Percentiles rank a stretch among this genome's conserved stretches.
These are phyloP conservation scores for Alternaria sp. DNA, from an alignment of 2,329 filamentous ascomycete genomes.

Conservation along the genomic window DNA sequence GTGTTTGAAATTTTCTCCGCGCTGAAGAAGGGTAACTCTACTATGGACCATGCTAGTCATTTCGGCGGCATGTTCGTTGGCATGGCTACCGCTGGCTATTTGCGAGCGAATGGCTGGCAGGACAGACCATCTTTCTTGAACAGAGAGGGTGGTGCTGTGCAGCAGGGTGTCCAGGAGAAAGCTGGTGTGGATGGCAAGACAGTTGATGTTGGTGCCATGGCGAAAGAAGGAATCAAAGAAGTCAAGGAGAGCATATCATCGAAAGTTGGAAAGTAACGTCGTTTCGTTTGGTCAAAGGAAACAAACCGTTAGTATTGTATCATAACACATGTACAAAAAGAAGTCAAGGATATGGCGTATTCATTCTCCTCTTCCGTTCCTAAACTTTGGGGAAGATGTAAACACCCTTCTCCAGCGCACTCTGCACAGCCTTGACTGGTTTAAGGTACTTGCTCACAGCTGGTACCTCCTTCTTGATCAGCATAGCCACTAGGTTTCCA, in stretches of 20 bases:
- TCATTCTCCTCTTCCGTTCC: not conserved
- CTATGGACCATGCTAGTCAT: conserved; percentile 50
- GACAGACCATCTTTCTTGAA: conserved; percentile 17
- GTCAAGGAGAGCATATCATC: not conserved
- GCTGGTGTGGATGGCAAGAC: conserved; percentile 27
- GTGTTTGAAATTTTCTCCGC: conserved; percentile 35
- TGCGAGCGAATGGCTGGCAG: conserved; percentile 37
- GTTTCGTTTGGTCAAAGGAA: not conserved
- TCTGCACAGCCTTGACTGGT: conserved; percentile 20
- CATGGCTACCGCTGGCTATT: conserved; percentile 34
- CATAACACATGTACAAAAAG: not conserved
- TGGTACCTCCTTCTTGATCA: conserved; percentile 23
- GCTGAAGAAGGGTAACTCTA: conserved; percentile 15
- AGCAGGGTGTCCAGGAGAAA: conserved; percentile 20
- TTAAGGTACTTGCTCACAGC: conserved; percentile 23
- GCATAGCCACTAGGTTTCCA: conserved; percentile 30
- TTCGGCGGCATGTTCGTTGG: conserved; percentile 46
- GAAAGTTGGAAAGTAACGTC: not conserved
- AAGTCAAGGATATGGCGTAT: not conserved
- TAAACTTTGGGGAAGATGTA: conserved; percentile 23
- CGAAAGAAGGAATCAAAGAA: conserved; percentile 34
- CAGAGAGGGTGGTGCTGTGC: not conserved
- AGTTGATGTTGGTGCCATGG: conserved; percentile 36
- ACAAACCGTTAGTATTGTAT: not conserved
- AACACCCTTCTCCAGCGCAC: conserved; percentile 21